Evolutionary conservation across 805 yeast genomes (phyloP).

Genomic region (Hanseniaspora valbyensis): DNA sequence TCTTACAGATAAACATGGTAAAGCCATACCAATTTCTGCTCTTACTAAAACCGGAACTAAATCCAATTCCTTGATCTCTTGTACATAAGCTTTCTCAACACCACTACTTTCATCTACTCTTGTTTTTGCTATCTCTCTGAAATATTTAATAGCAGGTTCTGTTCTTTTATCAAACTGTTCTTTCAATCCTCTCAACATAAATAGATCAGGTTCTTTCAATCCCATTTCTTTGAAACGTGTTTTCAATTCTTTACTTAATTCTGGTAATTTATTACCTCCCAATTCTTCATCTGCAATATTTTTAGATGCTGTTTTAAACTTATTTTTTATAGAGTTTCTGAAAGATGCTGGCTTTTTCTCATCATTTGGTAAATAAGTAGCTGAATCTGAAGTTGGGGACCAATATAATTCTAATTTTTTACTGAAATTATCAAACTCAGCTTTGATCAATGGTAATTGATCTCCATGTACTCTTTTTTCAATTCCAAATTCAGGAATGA

Average conservation of each 20-base stretch:
- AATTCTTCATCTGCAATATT: slow-evolving; percentile 51
- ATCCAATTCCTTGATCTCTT: slow-evolving; percentile 66
- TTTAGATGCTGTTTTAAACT: slow-evolving; percentile 57
- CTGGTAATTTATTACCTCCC: slow-evolving; percentile 23
- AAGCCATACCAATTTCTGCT: slow-evolving; percentile 89
- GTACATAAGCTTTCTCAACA: slow-evolving; percentile 42
- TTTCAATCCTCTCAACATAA: slow-evolving; percentile 23
- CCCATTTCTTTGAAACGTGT: slow-evolving; percentile 42
- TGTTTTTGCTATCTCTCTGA: slow-evolving; percentile 45
- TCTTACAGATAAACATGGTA: slow-evolving; percentile 88
- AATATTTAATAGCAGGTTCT: slow-evolving; percentile 36
- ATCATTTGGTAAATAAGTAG: slow-evolving; percentile 83
- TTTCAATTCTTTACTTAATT: slow-evolving; percentile 34
- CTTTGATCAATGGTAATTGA: slow-evolving; percentile 82
- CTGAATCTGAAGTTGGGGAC: slow-evolving; percentile 88
- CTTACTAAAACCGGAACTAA: slow-evolving; percentile 77
- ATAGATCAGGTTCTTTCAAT: slow-evolving; percentile 38
- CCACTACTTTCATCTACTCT: slow-evolving; percentile 40
- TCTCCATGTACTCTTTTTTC: slow-evolving; percentile 96
- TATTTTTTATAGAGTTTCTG: slow-evolving; percentile 66
- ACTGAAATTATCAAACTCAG: slow-evolving; percentile 68
- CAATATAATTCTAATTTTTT: slow-evolving; percentile 73
- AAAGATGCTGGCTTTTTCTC: slow-evolving; percentile 69
- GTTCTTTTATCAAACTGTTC: slow-evolving; percentile 17
- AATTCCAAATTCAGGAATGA: slow-evolving; percentile 84